Conservation (phyloP, 176 grass and related monocot species). For the Phyllostachys edulis region DNA sequence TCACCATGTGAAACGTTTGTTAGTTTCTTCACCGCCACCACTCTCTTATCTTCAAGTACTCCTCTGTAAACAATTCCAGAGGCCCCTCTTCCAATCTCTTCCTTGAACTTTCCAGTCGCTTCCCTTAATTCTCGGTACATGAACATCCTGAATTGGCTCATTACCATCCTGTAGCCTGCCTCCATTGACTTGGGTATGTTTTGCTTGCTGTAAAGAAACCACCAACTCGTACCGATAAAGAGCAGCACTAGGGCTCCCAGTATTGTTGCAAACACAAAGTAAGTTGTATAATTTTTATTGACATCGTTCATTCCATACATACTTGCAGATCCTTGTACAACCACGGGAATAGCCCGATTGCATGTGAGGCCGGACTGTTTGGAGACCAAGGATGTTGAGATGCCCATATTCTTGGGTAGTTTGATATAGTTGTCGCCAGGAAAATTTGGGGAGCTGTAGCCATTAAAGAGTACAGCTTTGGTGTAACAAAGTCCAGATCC, state of each 20-base stretch:
- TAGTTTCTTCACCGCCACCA: slow-evolving; percentile 68
- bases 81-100: slow-evolving; percentile 71
- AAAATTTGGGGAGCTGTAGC: slow-evolving; percentile 45
- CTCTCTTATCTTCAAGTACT: slow-evolving; percentile 55
- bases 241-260: slow-evolving; percentile 51
- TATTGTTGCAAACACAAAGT: slow-evolving; percentile 53
- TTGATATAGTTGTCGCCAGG: slow-evolving; percentile 54
- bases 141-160: slow-evolving; percentile 62
- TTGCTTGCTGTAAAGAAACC: slow-evolving; percentile 53
- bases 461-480: slow-evolving; percentile 67
- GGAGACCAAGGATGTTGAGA: background rate
- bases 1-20: slow-evolving; percentile 44
- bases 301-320: slow-evolving; percentile 33
- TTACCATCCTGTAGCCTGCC: slow-evolving; percentile 65
- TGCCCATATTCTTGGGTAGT: slow-evolving; percentile 40
- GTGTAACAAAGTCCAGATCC: slow-evolving; percentile 48
- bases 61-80: slow-evolving; percentile 69
- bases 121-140: slow-evolving; percentile 54
- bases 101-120: slow-evolving; percentile 65
- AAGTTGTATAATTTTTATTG: slow-evolving; percentile 44
- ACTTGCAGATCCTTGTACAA: slow-evolving; percentile 37
- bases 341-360: background rate
- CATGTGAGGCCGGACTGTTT: slow-evolving; percentile 35
- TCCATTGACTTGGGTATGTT: slow-evolving; percentile 49
- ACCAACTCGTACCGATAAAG: slow-evolving; percentile 58